Conservation (phyloP, 148 eudicot genomes). For the Nepenthes mirabilis region DNA sequence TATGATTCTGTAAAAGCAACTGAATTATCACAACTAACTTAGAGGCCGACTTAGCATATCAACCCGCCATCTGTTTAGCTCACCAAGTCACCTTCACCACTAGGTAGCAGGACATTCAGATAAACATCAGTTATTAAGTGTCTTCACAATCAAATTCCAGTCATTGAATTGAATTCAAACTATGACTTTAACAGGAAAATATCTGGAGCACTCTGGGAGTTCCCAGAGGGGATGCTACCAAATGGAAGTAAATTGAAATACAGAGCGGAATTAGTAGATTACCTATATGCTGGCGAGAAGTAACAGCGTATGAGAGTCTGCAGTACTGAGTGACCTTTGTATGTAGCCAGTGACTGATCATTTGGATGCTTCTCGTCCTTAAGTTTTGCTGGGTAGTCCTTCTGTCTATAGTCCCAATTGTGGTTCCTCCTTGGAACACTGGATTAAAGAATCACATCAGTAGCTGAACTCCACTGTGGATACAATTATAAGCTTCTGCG, state of each 20-base stretch:
- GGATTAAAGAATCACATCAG: slow-evolving; percentile 3
- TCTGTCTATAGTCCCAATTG: slow-evolving; percentile 89
- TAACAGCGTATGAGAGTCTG: slow-evolving; percentile 85
- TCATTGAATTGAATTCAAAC: too few species aligned
- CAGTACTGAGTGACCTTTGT: slow-evolving; percentile 77
- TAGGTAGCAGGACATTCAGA: background rate
- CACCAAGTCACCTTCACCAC: background rate
- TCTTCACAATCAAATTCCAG: too few species aligned
- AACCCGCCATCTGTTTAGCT: too few species aligned
- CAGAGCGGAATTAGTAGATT: background rate
- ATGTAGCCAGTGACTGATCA: slow-evolving; percentile 75
- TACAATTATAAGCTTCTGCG: background rate
- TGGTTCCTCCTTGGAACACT: slow-evolving; percentile 22
- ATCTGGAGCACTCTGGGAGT: background rate
- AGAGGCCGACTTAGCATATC: too few species aligned
- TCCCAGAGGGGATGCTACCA: background rate
- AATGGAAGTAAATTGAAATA: background rate
- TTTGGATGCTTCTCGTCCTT: slow-evolving; percentile 43
- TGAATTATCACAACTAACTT: too few species aligned
- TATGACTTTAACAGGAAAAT: too few species aligned
- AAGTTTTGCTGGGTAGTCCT: slow-evolving; percentile 53
- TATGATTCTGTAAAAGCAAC: too few species aligned
- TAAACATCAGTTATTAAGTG: background rate
- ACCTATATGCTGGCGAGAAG: slow-evolving; percentile 84
- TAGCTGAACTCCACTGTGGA: background rate